These are phyloP conservation scores for Mortierella sp. DNA, from an alignment of 371 early-diverging fungal genomes.

Conservation along the genomic window DNA sequence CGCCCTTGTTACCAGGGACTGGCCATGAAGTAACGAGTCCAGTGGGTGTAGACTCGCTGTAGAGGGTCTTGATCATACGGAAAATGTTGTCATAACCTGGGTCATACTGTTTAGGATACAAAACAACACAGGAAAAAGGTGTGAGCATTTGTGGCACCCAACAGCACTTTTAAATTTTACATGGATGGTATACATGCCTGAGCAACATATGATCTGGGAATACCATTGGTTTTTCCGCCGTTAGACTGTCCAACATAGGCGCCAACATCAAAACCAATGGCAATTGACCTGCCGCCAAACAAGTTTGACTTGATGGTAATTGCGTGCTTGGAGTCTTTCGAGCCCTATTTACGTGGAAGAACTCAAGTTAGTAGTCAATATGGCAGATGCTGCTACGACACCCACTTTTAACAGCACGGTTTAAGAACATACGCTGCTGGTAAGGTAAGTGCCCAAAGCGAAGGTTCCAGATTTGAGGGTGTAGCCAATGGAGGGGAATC, in stretches of 20 bases:
- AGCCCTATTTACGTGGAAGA: neutral
- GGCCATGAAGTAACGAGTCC: constrained; percentile 40
- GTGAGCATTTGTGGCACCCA: too few species aligned
- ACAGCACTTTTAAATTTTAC: too few species aligned
- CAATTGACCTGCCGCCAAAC: constrained; percentile 14
- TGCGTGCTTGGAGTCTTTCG: neutral
- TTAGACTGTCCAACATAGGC: constrained; percentile 29
- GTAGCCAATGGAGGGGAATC: neutral
- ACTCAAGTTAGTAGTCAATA: too few species aligned
- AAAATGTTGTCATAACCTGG: constrained; percentile 41
- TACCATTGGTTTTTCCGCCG: constrained; percentile 28
- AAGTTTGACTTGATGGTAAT: constrained; percentile 19
- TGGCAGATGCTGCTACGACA: too few species aligned
- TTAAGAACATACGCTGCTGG: neutral
- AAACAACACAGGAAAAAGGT: too few species aligned
- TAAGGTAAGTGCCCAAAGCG: neutral
- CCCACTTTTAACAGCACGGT: too few species aligned
- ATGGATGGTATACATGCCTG: constrained; percentile 10
- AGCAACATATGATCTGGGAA: constrained; percentile 27
- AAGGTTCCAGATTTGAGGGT: neutral
- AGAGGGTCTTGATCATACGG: constrained; percentile 31
- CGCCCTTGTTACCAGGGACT: constrained; percentile 37
- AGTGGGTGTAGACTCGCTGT: constrained; percentile 15
- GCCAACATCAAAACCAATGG: constrained; percentile 35
- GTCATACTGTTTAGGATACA: constrained; percentile 15